Conservation (phyloP, 371 early-diverging fungal genomes). For the Mortierella sp. region DNA sequence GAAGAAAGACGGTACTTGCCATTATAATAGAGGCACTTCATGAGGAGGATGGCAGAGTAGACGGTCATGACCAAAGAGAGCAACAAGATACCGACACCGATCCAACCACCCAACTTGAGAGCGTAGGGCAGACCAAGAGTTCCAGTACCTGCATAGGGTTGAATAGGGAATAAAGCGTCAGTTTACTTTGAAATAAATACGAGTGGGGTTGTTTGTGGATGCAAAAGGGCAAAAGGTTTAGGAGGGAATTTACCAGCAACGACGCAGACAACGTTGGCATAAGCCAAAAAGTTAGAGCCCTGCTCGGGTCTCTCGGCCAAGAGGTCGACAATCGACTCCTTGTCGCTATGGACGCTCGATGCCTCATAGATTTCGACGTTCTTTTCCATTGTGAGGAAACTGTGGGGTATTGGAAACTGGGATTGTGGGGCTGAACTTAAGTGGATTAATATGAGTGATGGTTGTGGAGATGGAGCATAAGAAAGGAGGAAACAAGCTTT, state of each 20-base stretch:
- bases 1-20: slow-evolving; percentile 55
- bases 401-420: background rate
- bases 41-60: slow-evolving; percentile 76
- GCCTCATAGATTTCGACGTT: slow-evolving; percentile 33
- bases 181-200: background rate
- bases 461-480: background rate
- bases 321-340: slow-evolving; percentile 49
- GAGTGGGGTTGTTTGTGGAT: background rate
- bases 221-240: background rate
- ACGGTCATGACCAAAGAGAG: slow-evolving; percentile 79
- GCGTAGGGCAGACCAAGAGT: slow-evolving; percentile 89
- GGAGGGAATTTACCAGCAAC: slow-evolving; percentile 72
- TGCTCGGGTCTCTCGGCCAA: slow-evolving; percentile 52
- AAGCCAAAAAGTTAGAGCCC: slow-evolving; percentile 59
- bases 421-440: background rate
- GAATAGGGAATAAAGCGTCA: background rate
- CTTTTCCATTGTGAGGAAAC: slow-evolving; percentile 21
- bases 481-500: background rate
- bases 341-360: slow-evolving; percentile 35
- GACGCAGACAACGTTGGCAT: slow-evolving; percentile 80
- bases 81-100: slow-evolving; percentile 75
- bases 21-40: slow-evolving; percentile 78
- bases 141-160: slow-evolving; percentile 62
- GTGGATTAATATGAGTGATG: background rate
- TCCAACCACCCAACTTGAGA: slow-evolving; percentile 86